A percentile compares a stretch with the other conserved stretches of the same genome.
These are phyloP conservation scores for Triticum turgidum DNA, from an alignment of 176 grass and related monocot species.

Conservation along the genomic window DNA sequence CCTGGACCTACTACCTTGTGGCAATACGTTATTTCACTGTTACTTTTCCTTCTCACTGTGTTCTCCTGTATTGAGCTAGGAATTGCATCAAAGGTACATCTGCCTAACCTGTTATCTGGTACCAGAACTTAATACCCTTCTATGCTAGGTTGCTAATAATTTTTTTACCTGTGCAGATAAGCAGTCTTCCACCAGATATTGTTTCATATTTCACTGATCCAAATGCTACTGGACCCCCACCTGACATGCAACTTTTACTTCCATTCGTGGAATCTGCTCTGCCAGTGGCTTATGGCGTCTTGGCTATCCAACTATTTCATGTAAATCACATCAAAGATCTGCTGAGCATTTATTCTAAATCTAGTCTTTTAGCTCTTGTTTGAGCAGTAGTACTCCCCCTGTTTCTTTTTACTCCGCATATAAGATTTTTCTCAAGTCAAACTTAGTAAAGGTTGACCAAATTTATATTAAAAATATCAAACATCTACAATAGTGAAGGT, in stretches of 20 bases:
- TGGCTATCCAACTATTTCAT: conserved; percentile 93
- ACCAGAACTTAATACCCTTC: conserved; percentile 19
- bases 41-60: conserved; percentile 88
- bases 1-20: conserved; percentile 90
- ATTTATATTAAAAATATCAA: no score
- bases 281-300: conserved; percentile 90
- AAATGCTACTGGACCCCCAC: conserved; percentile 86
- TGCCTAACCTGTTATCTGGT: conserved; percentile 28
- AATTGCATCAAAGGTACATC: conserved; percentile 91
- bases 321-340: conserved; percentile 48
- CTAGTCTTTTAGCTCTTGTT: conserved; percentile 14
- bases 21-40: conserved; percentile 95
- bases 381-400: not conserved
- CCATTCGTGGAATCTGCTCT: conserved; percentile 93
- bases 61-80: conserved; percentile 92
- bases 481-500: no score
- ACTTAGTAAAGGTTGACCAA: no score
- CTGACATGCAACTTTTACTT: conserved; percentile 86
- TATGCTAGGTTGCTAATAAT: conserved; percentile 28
- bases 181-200: conserved; percentile 87
- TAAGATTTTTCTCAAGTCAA: no score
- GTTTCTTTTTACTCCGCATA: no score
- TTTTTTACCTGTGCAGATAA: conserved; percentile 60
- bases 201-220: conserved; percentile 97
- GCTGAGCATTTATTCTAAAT: not conserved